phyloP scores from a whole-genome alignment of 495 filamentous ascomycete species.

The Pseudomonodictys pantanalensis region DNA sequence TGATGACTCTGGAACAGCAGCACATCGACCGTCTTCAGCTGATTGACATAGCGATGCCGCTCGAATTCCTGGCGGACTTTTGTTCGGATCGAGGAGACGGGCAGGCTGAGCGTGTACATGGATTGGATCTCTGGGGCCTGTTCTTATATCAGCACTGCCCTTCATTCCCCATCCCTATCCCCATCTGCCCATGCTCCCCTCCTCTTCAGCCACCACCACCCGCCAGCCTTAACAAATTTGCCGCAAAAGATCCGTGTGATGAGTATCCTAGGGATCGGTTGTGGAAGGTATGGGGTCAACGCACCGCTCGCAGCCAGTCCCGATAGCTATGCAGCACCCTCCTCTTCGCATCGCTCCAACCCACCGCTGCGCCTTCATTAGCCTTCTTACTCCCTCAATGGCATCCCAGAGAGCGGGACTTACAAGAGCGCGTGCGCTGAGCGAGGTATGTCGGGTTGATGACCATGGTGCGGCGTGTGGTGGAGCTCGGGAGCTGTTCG shows the following conservation, averaged over 20 bases:
- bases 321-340: constrained; percentile 84
- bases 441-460: constrained; percentile 94
- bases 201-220: neutral
- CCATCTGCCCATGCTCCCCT: neutral
- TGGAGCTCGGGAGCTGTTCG: neutral
- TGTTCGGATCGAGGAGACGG: constrained; percentile 82
- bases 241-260: too few relatives aligned
- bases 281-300: constrained; percentile 39
- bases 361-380: constrained; percentile 60
- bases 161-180: neutral
- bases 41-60: constrained; percentile 86
- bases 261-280: neutral
- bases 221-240: neutral
- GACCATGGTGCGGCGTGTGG: constrained; percentile 50
- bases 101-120: constrained; percentile 90
- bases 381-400: neutral
- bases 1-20: constrained; percentile 80
- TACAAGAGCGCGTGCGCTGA: constrained; percentile 84
- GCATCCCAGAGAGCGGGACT: neutral
- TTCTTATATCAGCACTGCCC: neutral
- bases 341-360: constrained; percentile 77
- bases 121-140: constrained; percentile 94
- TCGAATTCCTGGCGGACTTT: constrained; percentile 98
- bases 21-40: constrained; percentile 82
- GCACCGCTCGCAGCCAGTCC: constrained; percentile 89